These are phyloP conservation scores for Nitzschia sp. DNA, from an alignment of 108 stramenopile genomes.

Conservation along the genomic window DNA sequence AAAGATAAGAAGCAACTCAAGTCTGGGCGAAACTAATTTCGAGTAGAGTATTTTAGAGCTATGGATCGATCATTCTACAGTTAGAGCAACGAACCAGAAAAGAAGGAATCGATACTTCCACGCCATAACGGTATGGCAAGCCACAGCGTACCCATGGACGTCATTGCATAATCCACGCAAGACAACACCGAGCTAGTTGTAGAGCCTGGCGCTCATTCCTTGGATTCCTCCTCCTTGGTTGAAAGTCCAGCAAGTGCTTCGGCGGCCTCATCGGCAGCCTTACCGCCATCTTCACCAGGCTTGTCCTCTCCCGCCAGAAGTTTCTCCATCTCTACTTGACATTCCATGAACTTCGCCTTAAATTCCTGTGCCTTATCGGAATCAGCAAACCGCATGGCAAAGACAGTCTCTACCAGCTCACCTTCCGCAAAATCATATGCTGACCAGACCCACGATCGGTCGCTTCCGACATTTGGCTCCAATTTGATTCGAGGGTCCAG, in stretches of 20 bases:
- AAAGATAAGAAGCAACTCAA: no score
- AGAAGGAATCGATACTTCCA: no score
- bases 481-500: slow-evolving; percentile 95
- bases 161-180: no score
- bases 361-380: slow-evolving; percentile 92
- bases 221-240: slow-evolving; percentile 57
- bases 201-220: slow-evolving; percentile 3
- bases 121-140: no score
- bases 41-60: no score
- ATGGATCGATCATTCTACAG: no score
- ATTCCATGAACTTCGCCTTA: slow-evolving; percentile 87
- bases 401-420: slow-evolving; percentile 92
- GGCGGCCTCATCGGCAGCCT: slow-evolving; percentile 83
- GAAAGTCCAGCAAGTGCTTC: slow-evolving; percentile 80
- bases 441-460: slow-evolving; percentile 98
- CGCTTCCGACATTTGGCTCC: slow-evolving; percentile 93
- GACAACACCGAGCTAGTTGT: no score
- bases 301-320: slow-evolving; percentile 87
- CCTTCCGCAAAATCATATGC: slow-evolving; percentile 98
- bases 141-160: no score
- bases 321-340: slow-evolving; percentile 86
- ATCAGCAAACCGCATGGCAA: slow-evolving; percentile 94
- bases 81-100: no score
- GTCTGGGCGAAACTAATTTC: no score
- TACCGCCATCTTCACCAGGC: slow-evolving; percentile 61